phyloP scores from a whole-genome alignment of 176 grass and related monocot species.

The Rhynchospora pubera region DNA sequence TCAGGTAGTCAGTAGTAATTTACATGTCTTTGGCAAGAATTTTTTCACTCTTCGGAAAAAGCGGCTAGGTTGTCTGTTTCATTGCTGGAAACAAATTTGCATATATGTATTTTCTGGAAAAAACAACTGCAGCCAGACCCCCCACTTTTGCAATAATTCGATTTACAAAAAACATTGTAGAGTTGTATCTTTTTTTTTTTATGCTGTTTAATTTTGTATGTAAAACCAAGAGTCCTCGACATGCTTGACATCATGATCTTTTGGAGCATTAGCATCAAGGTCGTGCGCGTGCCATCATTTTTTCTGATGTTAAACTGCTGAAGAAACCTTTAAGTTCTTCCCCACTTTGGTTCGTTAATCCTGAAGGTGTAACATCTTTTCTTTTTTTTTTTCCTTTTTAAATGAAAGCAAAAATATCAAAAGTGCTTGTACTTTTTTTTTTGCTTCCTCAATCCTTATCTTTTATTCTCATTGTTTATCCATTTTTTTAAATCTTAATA shows the following conservation, averaged over 20 bases:
- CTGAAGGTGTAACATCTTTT: not conserved
- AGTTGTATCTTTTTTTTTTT: not conserved
- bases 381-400: too few species aligned
- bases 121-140: too few species aligned
- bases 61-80: too few species aligned
- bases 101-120: too few species aligned
- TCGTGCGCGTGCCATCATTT: not conserved
- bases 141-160: not conserved
- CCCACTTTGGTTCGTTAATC: not conserved
- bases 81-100: too few species aligned
- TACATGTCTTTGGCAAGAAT: too few species aligned
- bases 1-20: not conserved
- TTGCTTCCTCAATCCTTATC: too few species aligned
- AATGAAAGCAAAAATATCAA: too few species aligned
- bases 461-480: too few species aligned
- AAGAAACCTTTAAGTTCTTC: not conserved
- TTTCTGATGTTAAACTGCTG: not conserved
- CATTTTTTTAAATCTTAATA: too few species aligned
- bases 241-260: not conserved
- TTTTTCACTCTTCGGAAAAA: too few species aligned
- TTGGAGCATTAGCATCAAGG: not conserved
- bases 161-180: not conserved
- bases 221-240: not conserved
- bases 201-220: not conserved
- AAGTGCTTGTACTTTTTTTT: too few species aligned